Conservation (phyloP, 345 rosid genomes). For the Populus tremula region DNA sequence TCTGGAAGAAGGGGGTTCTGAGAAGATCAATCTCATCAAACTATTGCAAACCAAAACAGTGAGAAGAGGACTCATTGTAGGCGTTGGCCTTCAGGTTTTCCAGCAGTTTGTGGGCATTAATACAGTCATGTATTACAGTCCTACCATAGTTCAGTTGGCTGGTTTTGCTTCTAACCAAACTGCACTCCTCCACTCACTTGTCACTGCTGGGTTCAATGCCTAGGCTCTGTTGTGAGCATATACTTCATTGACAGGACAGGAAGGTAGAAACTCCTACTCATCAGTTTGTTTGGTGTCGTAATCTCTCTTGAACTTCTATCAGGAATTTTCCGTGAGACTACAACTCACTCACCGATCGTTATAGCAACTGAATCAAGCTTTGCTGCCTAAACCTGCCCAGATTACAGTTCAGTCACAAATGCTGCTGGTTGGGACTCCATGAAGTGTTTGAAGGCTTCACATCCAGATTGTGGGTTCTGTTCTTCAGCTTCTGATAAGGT, state of each 20-base stretch:
- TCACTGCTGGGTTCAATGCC: constrained; percentile 74
- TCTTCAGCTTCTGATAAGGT: constrained; percentile 64
- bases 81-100: constrained; percentile 79
- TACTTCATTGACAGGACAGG: constrained; percentile 72
- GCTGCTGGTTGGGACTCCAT: constrained; percentile 62
- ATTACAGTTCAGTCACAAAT: constrained; percentile 30
- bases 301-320: constrained; percentile 57
- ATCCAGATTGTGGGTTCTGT: constrained; percentile 74
- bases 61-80: constrained; percentile 78
- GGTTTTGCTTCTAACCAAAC: constrained; percentile 83
- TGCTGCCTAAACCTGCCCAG: constrained; percentile 51
- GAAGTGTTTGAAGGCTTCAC: constrained; percentile 67
- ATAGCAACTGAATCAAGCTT: constrained; percentile 38
- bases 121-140: constrained; percentile 91
- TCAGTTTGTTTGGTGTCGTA: constrained; percentile 61
- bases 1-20: constrained; percentile 47
- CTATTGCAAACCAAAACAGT: constrained; percentile 56
- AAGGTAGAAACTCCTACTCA: constrained; percentile 69
- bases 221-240: constrained; percentile 67
- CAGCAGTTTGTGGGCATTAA: constrained; percentile 93
- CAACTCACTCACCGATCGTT: constrained; percentile 54
- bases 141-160: constrained; percentile 76
- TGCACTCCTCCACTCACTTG: constrained; percentile 70
- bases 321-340: constrained; percentile 58
- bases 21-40: constrained; percentile 52